A percentile compares a stretch with the other conserved stretches of the same genome.
phyloP scores from a whole-genome alignment of 129 eudicot genomes.

The Helianthus tuberosus region DNA sequence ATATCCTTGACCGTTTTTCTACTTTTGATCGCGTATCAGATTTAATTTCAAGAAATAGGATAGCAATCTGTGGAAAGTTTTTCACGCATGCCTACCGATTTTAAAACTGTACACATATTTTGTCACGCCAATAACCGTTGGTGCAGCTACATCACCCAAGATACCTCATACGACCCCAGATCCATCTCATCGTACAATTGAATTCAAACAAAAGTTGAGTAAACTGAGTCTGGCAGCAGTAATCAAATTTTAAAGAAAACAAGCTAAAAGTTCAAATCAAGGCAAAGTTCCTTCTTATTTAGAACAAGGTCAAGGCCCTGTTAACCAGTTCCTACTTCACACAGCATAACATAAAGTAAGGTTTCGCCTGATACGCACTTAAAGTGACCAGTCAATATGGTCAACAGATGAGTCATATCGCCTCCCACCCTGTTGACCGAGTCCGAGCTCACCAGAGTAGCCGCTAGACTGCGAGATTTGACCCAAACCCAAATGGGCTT shows the following conservation, averaged over 20 bases:
- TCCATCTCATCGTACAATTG: neutral
- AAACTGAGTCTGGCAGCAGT: neutral
- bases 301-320: slow-evolving; percentile 28
- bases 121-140: too few species aligned
- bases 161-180: too few species aligned
- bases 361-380: slow-evolving; percentile 10
- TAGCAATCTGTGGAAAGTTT: too few species aligned
- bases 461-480: slow-evolving; percentile 52
- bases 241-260: neutral
- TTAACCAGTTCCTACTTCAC: slow-evolving; percentile 27
- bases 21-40: too few species aligned
- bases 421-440: slow-evolving; percentile 64
- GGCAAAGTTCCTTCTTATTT: slow-evolving; percentile 30
- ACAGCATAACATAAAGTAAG: slow-evolving; percentile 13
- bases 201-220: neutral
- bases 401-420: slow-evolving; percentile 59
- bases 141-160: too few species aligned
- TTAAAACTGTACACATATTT: too few species aligned
- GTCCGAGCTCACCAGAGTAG: slow-evolving; percentile 55
- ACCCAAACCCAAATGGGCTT: slow-evolving; percentile 67
- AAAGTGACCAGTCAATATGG: slow-evolving; percentile 78
- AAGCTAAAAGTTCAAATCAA: neutral
- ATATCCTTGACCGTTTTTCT: too few species aligned
- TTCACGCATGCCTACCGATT: too few species aligned
- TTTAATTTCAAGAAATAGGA: too few species aligned